Evolutionary conservation across 176 grass and related monocot species (phyloP).

Genomic region (Oryza glumipatula): DNA sequence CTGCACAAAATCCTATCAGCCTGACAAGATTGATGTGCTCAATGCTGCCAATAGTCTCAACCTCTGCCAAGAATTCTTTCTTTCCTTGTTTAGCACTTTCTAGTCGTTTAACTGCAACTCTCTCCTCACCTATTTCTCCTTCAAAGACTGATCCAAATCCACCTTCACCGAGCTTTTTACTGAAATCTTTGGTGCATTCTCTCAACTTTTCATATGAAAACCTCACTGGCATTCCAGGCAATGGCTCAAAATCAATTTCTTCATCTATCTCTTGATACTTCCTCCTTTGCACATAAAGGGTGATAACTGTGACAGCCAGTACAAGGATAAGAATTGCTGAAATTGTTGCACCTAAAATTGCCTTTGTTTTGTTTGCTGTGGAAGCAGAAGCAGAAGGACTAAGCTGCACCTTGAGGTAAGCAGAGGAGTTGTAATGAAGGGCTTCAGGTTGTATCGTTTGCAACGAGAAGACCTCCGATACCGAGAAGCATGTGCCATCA

Average conservation of each 20-base stretch:
- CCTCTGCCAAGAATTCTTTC: conserved; percentile 42
- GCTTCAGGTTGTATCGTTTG: conserved; percentile 34
- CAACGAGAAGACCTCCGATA: conserved; percentile 39
- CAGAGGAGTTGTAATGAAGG: conserved; percentile 43
- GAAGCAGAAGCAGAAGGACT: conserved; percentile 14
- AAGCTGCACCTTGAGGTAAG: conserved; percentile 53
- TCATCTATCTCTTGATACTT: conserved; percentile 19
- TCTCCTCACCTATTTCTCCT: conserved; percentile 37
- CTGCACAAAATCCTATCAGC: conserved; percentile 29
- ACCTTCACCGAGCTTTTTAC: conserved; percentile 45
- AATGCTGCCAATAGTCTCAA: conserved; percentile 39
- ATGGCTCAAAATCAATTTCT: conserved; percentile 26
- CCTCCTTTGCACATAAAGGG: conserved; percentile 7
- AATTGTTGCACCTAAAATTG: conserved; percentile 5
- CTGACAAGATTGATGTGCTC: conserved; percentile 44
- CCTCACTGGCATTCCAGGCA: conserved; percentile 35
- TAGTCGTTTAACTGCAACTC: conserved; percentile 39
- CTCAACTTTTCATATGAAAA: conserved; percentile 29
- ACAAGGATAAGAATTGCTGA: conserved; percentile 7
- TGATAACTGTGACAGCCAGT: background rate
- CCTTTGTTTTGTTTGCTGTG: background rate
- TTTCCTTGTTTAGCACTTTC: conserved; percentile 40
- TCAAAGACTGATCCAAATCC: conserved; percentile 47
- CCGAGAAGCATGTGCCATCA: conserved; percentile 22
- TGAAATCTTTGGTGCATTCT: conserved; percentile 36